Percentiles rank a stretch among this genome's conserved stretches.
phyloP scores from a whole-genome alignment of 345 rosid genomes.

The Cardamine resedifolia region DNA sequence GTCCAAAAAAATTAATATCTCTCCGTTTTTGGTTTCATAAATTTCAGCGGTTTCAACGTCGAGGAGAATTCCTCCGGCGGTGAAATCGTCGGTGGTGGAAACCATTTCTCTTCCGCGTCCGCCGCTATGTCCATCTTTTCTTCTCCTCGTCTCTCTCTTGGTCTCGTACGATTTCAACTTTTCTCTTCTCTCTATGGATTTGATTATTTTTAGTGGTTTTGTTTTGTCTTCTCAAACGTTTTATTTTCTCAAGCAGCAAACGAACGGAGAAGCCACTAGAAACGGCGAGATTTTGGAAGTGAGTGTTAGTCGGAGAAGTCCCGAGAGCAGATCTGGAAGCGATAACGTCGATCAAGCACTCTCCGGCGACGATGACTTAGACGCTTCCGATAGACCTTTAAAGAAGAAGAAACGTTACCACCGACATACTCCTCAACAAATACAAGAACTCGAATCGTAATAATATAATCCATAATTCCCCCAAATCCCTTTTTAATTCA shows the following conservation, averaged over 20 bases:
- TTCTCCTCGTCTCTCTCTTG: slow-evolving; percentile 48
- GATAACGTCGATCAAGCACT: slow-evolving; percentile 71
- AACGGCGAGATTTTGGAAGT: slow-evolving; percentile 36
- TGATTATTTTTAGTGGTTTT: background rate
- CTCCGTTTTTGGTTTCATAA: slow-evolving; percentile 21
- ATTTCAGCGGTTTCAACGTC: slow-evolving; percentile 38
- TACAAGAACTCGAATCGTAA: slow-evolving; percentile 95
- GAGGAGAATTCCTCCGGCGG: slow-evolving; percentile 19
- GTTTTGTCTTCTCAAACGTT: background rate
- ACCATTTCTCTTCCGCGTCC: slow-evolving; percentile 3
- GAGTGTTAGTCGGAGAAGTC: slow-evolving; percentile 45
- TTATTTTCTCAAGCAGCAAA: slow-evolving; percentile 32
- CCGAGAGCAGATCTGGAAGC: slow-evolving; percentile 83
- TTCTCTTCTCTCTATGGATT: background rate
- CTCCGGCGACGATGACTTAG: slow-evolving; percentile 63
- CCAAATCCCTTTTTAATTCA: background rate
- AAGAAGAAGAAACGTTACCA: slow-evolving; percentile 80
- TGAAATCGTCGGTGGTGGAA: slow-evolving; percentile 23
- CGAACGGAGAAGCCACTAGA: slow-evolving; percentile 31
- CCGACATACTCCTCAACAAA: slow-evolving; percentile 98
- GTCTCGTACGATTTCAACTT: slow-evolving; percentile 33
- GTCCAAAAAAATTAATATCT: too few species aligned
- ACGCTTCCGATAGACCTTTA: slow-evolving; percentile 49
- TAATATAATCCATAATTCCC: background rate
- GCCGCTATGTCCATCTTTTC: slow-evolving; percentile 32